Percentiles rank a stretch among this genome's conserved stretches.
Conservation (phyloP, 768 basidiomycete genomes). For the Rubroboletus pulcherrimus region DNA sequence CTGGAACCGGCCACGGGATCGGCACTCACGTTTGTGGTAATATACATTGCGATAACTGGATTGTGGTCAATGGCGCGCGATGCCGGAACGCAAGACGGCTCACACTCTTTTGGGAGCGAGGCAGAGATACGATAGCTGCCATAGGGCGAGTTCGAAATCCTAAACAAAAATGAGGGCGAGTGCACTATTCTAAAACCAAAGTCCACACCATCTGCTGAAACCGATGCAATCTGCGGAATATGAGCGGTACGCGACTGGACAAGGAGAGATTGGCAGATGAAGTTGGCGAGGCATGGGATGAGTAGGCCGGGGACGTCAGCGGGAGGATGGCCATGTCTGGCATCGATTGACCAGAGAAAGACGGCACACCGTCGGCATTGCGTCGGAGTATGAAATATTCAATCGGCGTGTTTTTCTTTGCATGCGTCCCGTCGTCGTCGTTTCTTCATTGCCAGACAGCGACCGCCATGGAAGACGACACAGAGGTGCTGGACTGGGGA, state of each 20-base stretch:
- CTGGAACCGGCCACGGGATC: neutral
- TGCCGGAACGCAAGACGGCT: slow-evolving; percentile 20
- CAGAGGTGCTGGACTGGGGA: slow-evolving; percentile 70
- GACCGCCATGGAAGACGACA: slow-evolving; percentile 59
- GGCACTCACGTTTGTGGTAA: slow-evolving; percentile 85
- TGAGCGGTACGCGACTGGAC: slow-evolving; percentile 65
- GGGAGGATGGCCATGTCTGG: slow-evolving; percentile 30
- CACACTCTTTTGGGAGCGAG: slow-evolving; percentile 90
- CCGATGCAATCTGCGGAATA: slow-evolving; percentile 74
- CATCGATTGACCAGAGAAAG: neutral
- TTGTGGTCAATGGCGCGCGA: slow-evolving; percentile 11
- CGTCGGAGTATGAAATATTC: slow-evolving; percentile 16
- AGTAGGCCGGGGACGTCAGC: slow-evolving; percentile 26
- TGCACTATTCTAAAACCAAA: neutral
- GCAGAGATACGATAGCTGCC: slow-evolving; percentile 93
- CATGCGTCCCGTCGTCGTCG: slow-evolving; percentile 11
- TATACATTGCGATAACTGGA: slow-evolving; percentile 91
- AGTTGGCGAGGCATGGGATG: slow-evolving; percentile 16
- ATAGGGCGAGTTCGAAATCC: slow-evolving; percentile 97
- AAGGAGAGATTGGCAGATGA: slow-evolving; percentile 13
- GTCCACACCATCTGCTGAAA: slow-evolving; percentile 80
- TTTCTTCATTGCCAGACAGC: slow-evolving; percentile 9
- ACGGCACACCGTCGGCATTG: slow-evolving; percentile 23
- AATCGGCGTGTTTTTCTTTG: slow-evolving; percentile 9
- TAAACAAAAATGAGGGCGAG: slow-evolving; percentile 29